These are phyloP conservation scores for Pleurotus cornucopiae DNA, from an alignment of 768 basidiomycete species.

Conservation along the genomic window DNA sequence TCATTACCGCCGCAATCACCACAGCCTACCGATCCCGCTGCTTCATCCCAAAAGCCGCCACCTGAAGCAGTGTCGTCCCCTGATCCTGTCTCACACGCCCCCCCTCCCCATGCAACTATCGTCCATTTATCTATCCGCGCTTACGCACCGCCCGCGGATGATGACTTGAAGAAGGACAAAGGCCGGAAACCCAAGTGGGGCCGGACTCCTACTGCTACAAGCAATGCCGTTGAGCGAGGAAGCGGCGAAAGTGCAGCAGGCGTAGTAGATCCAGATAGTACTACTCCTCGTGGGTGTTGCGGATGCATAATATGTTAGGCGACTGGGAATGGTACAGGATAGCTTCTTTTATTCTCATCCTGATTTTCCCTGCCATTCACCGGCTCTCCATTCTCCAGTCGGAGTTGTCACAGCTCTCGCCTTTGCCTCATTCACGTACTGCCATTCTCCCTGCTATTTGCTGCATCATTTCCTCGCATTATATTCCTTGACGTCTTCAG, in stretches of 20 bases:
- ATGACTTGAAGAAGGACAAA: conserved; percentile 54
- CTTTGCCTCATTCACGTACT: too few species aligned
- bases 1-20: conserved; percentile 6
- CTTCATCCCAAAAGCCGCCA: not conserved
- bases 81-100: conserved; percentile 20
- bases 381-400: too few species aligned
- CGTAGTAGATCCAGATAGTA: not conserved
- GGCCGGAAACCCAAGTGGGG: conserved; percentile 15
- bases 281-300: conserved; percentile 9
- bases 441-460: too few species aligned
- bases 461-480: too few species aligned
- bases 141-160: conserved; percentile 45
- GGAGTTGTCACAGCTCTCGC: too few species aligned
- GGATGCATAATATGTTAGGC: conserved; percentile 11
- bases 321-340: too few species aligned
- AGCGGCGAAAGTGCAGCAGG: not conserved
- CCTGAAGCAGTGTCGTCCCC: conserved; percentile 1
- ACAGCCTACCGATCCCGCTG: conserved; percentile 4
- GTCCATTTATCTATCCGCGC: conserved; percentile 74
- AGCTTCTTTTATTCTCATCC: too few species aligned
- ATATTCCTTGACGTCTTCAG: too few species aligned
- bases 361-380: too few species aligned
- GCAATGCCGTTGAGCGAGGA: conserved; percentile 1
- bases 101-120: conserved; percentile 52
- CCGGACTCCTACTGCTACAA: not conserved